phyloP scores from a whole-genome alignment of 2,329 filamentous ascomycete species.

The Dactylellina parvicollis region DNA sequence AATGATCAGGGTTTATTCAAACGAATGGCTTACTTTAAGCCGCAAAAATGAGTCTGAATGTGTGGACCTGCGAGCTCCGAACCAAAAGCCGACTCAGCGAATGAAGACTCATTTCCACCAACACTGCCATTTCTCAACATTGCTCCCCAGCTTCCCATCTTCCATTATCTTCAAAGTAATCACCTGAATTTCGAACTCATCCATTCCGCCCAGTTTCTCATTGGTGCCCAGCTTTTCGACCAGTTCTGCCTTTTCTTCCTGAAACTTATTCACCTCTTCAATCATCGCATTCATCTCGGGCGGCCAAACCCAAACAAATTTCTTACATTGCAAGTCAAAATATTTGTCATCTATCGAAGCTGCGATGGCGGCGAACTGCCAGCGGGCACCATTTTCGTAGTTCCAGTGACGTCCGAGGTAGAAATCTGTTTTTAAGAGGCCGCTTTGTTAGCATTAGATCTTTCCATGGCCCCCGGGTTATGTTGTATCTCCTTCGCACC shows the following conservation, averaged over 20 bases:
- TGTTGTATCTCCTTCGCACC: background rate
- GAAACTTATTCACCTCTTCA: background rate
- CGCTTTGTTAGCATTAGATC: background rate
- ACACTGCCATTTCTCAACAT: background rate
- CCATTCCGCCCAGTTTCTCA: too few species aligned
- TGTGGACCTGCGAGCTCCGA: too few species aligned
- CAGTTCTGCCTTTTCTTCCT: background rate
- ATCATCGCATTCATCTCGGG: constrained; percentile 8
- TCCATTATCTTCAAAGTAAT: background rate
- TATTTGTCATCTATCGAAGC: constrained; percentile 10
- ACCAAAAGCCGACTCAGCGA: too few species aligned
- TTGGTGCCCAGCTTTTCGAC: too few species aligned
- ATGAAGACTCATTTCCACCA: too few species aligned
- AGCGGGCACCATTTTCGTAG: background rate
- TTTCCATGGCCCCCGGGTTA: background rate
- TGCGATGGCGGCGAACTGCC: constrained; percentile 17
- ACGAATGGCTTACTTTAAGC: too few species aligned
- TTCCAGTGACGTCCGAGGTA: background rate
- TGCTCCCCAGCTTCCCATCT: background rate
- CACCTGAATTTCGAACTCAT: too few species aligned
- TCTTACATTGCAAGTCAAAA: constrained; percentile 20
- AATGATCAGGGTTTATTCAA: too few species aligned
- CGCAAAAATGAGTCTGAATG: too few species aligned
- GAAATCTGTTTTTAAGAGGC: background rate
- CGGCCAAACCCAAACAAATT: constrained; percentile 10